These are phyloP conservation scores for Fusarium piperis DNA, from an alignment of 2,329 filamentous ascomycete genomes.

Conservation along the genomic window DNA sequence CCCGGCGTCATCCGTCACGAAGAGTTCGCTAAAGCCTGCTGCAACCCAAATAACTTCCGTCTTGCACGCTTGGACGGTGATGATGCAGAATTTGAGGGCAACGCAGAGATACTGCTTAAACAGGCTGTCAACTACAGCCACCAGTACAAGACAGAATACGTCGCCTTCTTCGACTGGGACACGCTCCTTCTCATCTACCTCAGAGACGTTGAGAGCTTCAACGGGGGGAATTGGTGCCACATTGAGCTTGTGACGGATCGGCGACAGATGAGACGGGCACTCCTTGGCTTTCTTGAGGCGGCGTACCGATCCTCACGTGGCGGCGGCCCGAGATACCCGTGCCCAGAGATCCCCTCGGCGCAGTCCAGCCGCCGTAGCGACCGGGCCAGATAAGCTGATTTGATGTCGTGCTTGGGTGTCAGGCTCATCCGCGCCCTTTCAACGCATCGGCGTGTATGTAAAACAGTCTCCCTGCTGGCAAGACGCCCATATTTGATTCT, in stretches of 20 bases:
- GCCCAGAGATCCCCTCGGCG: too few species aligned
- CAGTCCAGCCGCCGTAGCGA: too few species aligned
- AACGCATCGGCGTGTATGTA: neutral
- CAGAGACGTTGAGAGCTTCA: neutral
- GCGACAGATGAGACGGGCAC: neutral
- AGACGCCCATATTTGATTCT: too few species aligned
- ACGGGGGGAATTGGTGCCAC: neutral
- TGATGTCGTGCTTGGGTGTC: too few species aligned
- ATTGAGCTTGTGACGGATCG: neutral
- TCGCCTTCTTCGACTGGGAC: neutral
- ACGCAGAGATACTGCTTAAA: neutral
- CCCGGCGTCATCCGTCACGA: neutral
- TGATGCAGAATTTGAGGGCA: neutral
- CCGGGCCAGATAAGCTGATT: too few species aligned
- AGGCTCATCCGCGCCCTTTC: too few species aligned
- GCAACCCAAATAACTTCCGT: neutral
- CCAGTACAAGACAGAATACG: neutral
- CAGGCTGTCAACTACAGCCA: neutral
- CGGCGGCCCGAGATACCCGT: too few species aligned
- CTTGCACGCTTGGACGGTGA: neutral
- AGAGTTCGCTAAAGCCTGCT: neutral
- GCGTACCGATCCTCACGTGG: too few species aligned
- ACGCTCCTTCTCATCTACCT: neutral
- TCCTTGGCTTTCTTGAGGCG: too few species aligned
- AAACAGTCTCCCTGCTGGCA: neutral